A percentile compares a stretch with the other conserved stretches of the same genome.
Evolutionary conservation across 352 stramenopile species (phyloP).

Genomic region (Phytophthora nicotianae): DNA sequence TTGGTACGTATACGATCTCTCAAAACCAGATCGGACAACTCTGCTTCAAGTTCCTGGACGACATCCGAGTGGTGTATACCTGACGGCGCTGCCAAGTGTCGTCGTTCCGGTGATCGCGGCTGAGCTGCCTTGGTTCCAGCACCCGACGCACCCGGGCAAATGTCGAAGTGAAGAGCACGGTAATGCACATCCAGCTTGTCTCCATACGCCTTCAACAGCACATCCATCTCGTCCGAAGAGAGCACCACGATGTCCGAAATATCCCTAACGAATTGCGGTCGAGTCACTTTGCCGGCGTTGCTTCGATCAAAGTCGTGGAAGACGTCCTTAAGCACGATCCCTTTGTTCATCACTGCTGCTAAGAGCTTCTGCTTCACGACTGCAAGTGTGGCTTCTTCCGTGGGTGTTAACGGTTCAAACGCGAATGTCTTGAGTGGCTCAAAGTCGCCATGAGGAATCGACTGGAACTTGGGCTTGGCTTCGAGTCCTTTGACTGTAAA

Average conservation of each 20-base stretch:
- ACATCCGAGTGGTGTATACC: conserved; percentile 24
- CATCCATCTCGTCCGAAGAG: conserved; percentile 52
- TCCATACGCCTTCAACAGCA: conserved; percentile 73
- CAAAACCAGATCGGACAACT: conserved; percentile 60
- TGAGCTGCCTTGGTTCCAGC: conserved; percentile 31
- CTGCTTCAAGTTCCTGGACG: conserved; percentile 58
- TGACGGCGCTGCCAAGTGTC: conserved; percentile 48
- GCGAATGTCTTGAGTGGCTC: conserved; percentile 43
- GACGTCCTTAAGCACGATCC: conserved; percentile 87
- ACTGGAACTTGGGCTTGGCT: conserved; percentile 44
- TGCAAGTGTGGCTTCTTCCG: conserved; percentile 42
- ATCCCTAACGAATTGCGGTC: conserved; percentile 77
- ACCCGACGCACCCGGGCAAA: conserved; percentile 48
- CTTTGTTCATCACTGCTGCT: conserved; percentile 72
- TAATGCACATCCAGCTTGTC: conserved; percentile 84
- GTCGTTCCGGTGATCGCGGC: conserved; percentile 59
- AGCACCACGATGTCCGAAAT: conserved; percentile 70
- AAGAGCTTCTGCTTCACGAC: conserved; percentile 63
- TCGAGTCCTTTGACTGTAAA: conserved; percentile 83
- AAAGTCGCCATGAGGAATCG: conserved; percentile 41
- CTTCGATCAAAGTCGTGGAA: conserved; percentile 88
- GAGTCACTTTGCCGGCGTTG: conserved; percentile 85
- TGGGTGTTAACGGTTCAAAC: conserved; percentile 27
- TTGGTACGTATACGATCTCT: conserved; percentile 84
- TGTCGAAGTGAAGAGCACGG: conserved; percentile 70